Conservation (phyloP, 129 eudicot species). For the Tagetes patula region DNA sequence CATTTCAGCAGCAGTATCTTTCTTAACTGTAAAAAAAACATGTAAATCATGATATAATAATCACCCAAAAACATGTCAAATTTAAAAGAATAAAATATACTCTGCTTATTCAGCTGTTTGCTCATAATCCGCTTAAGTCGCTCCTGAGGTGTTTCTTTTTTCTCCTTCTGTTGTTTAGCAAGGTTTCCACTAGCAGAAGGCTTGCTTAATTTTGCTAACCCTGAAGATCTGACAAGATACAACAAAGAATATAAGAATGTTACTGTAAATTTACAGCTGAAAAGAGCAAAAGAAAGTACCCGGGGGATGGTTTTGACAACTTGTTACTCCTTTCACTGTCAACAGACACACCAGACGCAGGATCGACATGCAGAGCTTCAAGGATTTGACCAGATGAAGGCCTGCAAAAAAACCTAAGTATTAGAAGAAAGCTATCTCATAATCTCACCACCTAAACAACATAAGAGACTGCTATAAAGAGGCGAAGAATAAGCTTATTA, state of each 20-base stretch:
- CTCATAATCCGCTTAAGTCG: constrained; percentile 96
- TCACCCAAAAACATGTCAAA: constrained; percentile 17
- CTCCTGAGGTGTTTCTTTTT: constrained; percentile 98
- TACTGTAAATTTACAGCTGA: constrained; percentile 10
- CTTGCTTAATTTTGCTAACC: constrained; percentile 80
- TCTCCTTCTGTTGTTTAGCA: constrained; percentile 72
- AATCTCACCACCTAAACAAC: constrained; percentile 22
- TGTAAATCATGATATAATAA: constrained; percentile 11
- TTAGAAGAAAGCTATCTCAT: constrained; percentile 35
- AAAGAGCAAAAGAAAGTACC: constrained; percentile 42
- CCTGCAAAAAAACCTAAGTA: constrained; percentile 69
- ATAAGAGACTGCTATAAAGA: constrained; percentile 34
- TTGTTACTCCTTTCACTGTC: constrained; percentile 69
- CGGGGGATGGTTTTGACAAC: constrained; percentile 56
- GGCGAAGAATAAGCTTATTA: constrained; percentile 44
- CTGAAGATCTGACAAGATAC: constrained; percentile 62
- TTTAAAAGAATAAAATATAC: constrained; percentile 40
- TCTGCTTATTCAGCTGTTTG: constrained; percentile 90
- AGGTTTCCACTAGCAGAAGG: constrained; percentile 60
- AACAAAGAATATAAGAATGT: constrained; percentile 13
- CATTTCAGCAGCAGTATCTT: constrained; percentile 86
- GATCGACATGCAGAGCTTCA: constrained; percentile 97
- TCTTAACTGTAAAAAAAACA: constrained; percentile 58
- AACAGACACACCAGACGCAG: constrained; percentile 89
- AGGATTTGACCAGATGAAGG: constrained; percentile 79